These are phyloP conservation scores for Coemansia asiatica DNA, from an alignment of 192 early-diverging fungal genomes.

Conservation along the genomic window DNA sequence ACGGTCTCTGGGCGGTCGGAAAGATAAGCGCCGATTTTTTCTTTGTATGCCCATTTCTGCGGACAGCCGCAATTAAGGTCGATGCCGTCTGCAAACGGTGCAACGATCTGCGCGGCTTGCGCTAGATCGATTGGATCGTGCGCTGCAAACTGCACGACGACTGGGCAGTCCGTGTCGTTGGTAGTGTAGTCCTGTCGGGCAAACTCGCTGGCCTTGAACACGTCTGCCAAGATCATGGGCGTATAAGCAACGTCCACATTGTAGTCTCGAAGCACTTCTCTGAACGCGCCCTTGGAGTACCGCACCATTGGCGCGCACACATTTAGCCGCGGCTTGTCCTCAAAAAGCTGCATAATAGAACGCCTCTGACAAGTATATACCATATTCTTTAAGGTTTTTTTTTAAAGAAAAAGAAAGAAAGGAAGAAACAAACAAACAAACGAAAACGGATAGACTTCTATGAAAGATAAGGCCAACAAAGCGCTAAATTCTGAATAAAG, in stretches of 20 bases:
- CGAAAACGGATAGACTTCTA: too few relatives aligned
- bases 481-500: too few relatives aligned
- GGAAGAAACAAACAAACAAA: background rate
- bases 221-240: constrained; percentile 95
- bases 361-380: constrained; percentile 29
- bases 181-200: constrained; percentile 87
- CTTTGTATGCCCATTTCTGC: constrained; percentile 92
- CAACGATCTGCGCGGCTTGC: constrained; percentile 79
- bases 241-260: constrained; percentile 87
- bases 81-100: constrained; percentile 72
- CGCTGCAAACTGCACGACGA: constrained; percentile 94
- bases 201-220: constrained; percentile 81
- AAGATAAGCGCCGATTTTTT: constrained; percentile 81
- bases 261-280: constrained; percentile 82
- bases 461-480: too few relatives aligned
- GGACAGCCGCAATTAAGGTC: constrained; percentile 95
- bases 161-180: constrained; percentile 74
- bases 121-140: constrained; percentile 76
- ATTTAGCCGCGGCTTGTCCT: constrained; percentile 64
- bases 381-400: constrained; percentile 12
- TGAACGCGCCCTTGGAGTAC: constrained; percentile 92
- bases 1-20: constrained; percentile 88
- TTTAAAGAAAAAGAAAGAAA: background rate
- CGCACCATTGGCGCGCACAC: constrained; percentile 97
- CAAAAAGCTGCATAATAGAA: constrained; percentile 58